A percentile compares a stretch with the other conserved stretches of the same genome.
Evolutionary conservation across 1,284 basidiomycete genomes (phyloP).

Genomic region (Puccinia polysora): DNA sequence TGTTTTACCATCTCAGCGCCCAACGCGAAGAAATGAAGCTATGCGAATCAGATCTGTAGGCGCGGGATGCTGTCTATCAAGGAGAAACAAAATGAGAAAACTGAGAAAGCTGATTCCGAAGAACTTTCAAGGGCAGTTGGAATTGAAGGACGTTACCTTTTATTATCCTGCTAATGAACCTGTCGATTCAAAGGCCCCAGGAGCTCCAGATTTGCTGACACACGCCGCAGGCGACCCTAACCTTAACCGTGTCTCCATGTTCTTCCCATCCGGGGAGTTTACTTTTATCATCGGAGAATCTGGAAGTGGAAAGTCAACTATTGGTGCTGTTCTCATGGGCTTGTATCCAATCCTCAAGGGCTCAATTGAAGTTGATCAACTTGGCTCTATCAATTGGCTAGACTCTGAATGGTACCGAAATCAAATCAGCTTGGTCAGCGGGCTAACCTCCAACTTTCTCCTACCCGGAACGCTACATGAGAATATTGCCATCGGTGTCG

Average conservation of each 20-base stretch:
- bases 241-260: constrained; percentile 65
- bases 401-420: constrained; percentile 68
- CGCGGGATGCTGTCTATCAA: background rate
- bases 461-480: constrained; percentile 73
- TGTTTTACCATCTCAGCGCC: constrained; percentile 33
- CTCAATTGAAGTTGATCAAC: constrained; percentile 72
- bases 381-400: constrained; percentile 65
- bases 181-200: constrained; percentile 47
- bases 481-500: constrained; percentile 77
- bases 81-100: constrained; percentile 35
- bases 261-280: constrained; percentile 74
- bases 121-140: constrained; percentile 65
- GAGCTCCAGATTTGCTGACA: background rate
- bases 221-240: constrained; percentile 52
- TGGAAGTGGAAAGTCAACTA: constrained; percentile 87
- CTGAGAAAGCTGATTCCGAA: constrained; percentile 49
- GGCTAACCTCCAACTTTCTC: constrained; percentile 73
- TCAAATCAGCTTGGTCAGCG: constrained; percentile 70
- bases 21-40: background rate
- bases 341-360: constrained; percentile 61
- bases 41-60: background rate
- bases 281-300: constrained; percentile 90
- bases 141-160: constrained; percentile 71
- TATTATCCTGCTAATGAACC: constrained; percentile 74
- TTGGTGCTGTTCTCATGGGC: constrained; percentile 73